Evolutionary conservation across 345 rosid species (phyloP), one percentile per base, ranked within the genome.

Genomic region (Schrenkiella parvula): DNA sequence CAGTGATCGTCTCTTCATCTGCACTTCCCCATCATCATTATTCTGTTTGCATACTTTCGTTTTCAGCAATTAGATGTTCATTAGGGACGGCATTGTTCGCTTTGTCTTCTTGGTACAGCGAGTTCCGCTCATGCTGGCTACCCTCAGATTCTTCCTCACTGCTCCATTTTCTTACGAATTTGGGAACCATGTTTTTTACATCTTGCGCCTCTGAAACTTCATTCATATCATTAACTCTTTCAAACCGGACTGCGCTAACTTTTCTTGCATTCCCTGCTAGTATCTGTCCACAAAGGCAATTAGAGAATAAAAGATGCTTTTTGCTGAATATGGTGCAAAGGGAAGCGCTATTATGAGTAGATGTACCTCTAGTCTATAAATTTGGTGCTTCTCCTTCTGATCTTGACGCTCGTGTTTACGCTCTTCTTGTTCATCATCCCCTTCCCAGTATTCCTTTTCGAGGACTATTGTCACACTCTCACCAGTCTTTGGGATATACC

Each of bases 261-360:
- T 92, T 90, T 80, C 95, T 84, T 43, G 98, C 96, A 78, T 92
- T 92, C 70, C 96, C 98, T 35, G 89, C 95, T 68, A 90, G 79
- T 74, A 92, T 84, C 98, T 92, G 86, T 80, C 66, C 37, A 53
- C n/a, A 61, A 41, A 54, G 28, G 18, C 14, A 35, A 41, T 52
- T 53, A 39, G 23, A 38, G 13, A 6, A 35, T 37, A 17, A 17
- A 25, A 37, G 0, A 66, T 37, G 17, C 1, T 50, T 23, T 50
- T n/a, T 9, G 57, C 22, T n/a, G 34, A 66, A 50, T 19, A 0
- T 32, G 44, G 28, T 44, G 12, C 11, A 15, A 9, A 17, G 9
- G 10, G n/a, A 9, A 65, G 55, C 50, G 47, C 8, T 25, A 51
- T 11, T 66, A 66, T 34, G 46, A 51, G 48, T 21, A 54, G 0